Percentiles rank a stretch among this genome's conserved stretches.
Evolutionary conservation across 495 filamentous ascomycete species (phyloP).

Genomic region (Physcia stellaris): DNA sequence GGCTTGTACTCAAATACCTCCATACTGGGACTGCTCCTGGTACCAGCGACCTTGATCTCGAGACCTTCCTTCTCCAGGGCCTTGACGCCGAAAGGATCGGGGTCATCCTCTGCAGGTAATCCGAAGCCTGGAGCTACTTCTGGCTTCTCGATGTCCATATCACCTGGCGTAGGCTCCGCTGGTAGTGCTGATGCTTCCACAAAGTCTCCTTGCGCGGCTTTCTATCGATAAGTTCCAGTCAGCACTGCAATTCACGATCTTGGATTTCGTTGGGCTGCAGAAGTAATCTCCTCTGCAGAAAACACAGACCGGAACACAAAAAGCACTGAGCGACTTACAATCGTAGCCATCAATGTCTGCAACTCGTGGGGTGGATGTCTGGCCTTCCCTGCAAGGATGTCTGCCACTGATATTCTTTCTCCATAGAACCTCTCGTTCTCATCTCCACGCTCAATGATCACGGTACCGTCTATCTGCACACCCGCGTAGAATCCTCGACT

Average conservation of each 20-base stretch:
- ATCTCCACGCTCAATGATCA: constrained; percentile 71
- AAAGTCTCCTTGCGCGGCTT: constrained; percentile 67
- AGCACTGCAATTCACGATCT: too few relatives aligned
- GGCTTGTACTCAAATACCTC: constrained; percentile 73
- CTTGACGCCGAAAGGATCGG: constrained; percentile 79
- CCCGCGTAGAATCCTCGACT: constrained; percentile 72
- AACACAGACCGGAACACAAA: too few relatives aligned
- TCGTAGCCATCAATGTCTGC: constrained; percentile 56
- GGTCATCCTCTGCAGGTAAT: constrained; percentile 59
- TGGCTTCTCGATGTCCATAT: constrained; percentile 44
- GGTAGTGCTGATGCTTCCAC: constrained; percentile 46
- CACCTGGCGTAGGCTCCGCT: constrained; percentile 57
- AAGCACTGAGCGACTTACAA: too few relatives aligned
- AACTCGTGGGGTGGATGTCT: constrained; percentile 51
- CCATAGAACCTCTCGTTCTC: constrained; percentile 85
- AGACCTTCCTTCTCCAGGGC: constrained; percentile 74
- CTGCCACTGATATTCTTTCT: constrained; percentile 54
- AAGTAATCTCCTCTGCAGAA: too few relatives aligned
- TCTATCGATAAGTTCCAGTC: too few relatives aligned
- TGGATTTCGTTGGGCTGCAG: too few relatives aligned
- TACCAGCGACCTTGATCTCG: constrained; percentile 76
- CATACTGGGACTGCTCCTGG: constrained; percentile 48
- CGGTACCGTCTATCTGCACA: constrained; percentile 69
- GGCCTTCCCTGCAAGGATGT: constrained; percentile 72
- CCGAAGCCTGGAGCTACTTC: constrained; percentile 44